These are phyloP conservation scores for Vigna angularis DNA, from an alignment of 306 rosid genomes.

Conservation along the genomic window DNA sequence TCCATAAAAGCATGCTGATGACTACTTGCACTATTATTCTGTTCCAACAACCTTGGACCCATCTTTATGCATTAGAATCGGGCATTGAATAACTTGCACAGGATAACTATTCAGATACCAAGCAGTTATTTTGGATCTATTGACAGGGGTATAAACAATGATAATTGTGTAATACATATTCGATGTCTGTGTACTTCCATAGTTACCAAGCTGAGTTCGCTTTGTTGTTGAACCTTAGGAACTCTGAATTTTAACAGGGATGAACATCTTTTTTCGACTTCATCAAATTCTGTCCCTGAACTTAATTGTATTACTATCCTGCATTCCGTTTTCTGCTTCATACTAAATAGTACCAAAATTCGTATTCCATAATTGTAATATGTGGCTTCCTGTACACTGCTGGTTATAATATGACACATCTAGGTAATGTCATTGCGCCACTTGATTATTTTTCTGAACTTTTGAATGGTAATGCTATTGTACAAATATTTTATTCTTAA, in stretches of 20 bases:
- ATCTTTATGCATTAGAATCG: background rate
- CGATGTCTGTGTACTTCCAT: background rate
- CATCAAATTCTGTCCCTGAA: background rate
- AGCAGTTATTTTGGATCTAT: background rate
- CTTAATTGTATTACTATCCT: background rate
- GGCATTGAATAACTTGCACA: background rate
- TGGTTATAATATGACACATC: conserved; percentile 6
- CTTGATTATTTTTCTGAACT: conserved; percentile 1
- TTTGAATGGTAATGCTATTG: background rate
- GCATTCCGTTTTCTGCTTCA: conserved; percentile 2
- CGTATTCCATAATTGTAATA: background rate
- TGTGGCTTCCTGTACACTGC: background rate
- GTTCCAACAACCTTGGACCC: background rate
- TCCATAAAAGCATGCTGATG: background rate
- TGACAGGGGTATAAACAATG: conserved; percentile 2
- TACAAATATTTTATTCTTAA: background rate
- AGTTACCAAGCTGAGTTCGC: background rate
- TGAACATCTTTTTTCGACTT: background rate
- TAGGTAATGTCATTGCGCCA: background rate
- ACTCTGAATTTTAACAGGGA: background rate
- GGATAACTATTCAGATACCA: background rate
- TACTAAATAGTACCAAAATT: conserved; percentile 10
- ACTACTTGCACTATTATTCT: background rate
- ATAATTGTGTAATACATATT: background rate
- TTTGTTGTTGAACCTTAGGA: background rate